Base-by-base conservation (phyloP, 2,329 filamentous ascomycete genomes). In the Cladosporium phlei region DNA sequence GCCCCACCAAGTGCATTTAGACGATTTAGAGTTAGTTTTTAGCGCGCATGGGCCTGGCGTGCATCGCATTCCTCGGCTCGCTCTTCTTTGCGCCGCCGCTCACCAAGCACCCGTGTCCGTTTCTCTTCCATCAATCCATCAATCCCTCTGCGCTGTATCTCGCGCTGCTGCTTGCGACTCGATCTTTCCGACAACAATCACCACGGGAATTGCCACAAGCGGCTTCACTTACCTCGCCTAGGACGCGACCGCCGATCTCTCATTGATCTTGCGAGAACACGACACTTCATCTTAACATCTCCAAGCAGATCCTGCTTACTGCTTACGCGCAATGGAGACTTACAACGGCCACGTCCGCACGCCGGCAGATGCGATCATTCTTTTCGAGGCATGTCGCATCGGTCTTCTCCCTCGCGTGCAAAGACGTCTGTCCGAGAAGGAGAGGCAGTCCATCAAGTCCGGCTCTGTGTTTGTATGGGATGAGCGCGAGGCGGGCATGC, bases 401-500 rank as follows among this genome's bases (percentile, higher is more conserved):
- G 93, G 93, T 46, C 74, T 95, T 38, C 73, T 97, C 38, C 93
- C 93, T 22, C 82, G 93, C 55, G 93, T 98, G 5, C 93, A 97
- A 72, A 80, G 93, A 57, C 79, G 93, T 59, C 72, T 96, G 50
- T 97, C 93, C 2, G 93, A 98, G 69, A 97, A 97, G 71, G 93
- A 98, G 71, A 81, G 93, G 52, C 90, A 96, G 64, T 88, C 88
- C 3, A 98, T 98, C 66, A 85, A 88, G 62, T 95, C 91, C 1
- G 93, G 93, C 33, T 98, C 93, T 0, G 91, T 98, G 3, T 98
- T 97, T 61, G 93, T 98, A n/a, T 98, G 93, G 93, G 93, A 98
- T 67, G 93, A 98, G 74, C 78, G 91, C 58, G 93, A 98, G 73
- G 93, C 93, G 9, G 93, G 93, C 56, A 98, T 98, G 93, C 80